Base-by-base conservation (phyloP, 2,329 filamentous ascomycete genomes). In the Cladosporium sp. region DNA sequence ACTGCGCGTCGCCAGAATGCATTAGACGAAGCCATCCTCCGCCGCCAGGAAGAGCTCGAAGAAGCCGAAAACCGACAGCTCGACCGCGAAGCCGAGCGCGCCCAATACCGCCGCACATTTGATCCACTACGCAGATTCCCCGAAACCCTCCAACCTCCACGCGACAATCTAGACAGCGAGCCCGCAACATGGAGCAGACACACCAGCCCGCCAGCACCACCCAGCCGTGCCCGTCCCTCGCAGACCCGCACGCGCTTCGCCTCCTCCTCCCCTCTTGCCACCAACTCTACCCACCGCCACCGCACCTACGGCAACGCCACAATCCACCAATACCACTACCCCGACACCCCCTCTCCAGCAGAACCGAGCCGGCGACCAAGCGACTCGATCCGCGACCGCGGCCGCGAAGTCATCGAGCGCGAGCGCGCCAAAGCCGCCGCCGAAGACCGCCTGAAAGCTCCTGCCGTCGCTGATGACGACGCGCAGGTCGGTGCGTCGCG, bases 351-450 rank as follows among this genome's bases (percentile, higher is more conserved):
- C 19, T 10, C 22, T 15, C 22, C 17, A n/a, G 45, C 28, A 19
- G n/a, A 10, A 3, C 2, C 15, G 3, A 39, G 24, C 49, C 49
- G 36, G 15, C 7, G 49, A 32, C 20, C 49, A 28, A 52, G 35
- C 50, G 50, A 53, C 37, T n/a, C 50, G n/a, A 42, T 53, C 22
- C 24, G 50, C 37, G 36, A 42, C 1, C 50, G 50, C n/a, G 50
- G 50, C 24, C 36, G 36, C 24, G 50, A 53, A 44, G 37, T 53
- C 50, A 42, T 53, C 50, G 50, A 53, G 37, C 50, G 50, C n/a
- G 36, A 42, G 22, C 50, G 50, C n/a, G 37, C 36, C 4, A 35
- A 20, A 20, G 47, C 34, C 17, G 39, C 39, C n/a, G 19, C 12
- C 10, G 50, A 28, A 42, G 37, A 53, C 22, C 17, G 45, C 17